Conservation (phyloP, 345 rosid genomes). For the Gossypium australe region DNA sequence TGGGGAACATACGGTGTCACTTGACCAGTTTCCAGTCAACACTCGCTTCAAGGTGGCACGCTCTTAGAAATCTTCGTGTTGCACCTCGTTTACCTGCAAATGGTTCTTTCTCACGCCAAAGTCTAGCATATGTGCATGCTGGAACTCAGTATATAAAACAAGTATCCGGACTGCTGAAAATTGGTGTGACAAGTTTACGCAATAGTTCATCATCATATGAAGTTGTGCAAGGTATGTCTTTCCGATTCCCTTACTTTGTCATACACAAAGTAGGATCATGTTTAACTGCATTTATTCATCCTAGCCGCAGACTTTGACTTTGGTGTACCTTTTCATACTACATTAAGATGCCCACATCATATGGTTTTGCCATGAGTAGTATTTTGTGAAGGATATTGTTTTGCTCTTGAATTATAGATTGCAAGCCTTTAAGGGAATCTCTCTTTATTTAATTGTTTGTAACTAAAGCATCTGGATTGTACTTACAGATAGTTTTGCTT, state of each 20-base stretch:
- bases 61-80: constrained; percentile 57
- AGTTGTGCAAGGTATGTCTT: constrained; percentile 62
- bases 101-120: constrained; percentile 78
- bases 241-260: neutral
- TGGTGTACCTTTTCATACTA: neutral
- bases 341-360: neutral
- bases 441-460: neutral
- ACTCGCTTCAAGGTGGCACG: constrained; percentile 63
- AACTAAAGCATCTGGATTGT: neutral
- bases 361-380: neutral
- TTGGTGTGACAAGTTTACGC: constrained; percentile 84
- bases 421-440: neutral
- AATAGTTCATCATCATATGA: constrained; percentile 92
- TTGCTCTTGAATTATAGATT: neutral
- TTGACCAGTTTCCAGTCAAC: constrained; percentile 56
- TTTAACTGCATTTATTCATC: neutral
- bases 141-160: constrained; percentile 87
- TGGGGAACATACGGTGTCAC: constrained; percentile 51
- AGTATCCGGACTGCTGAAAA: constrained; percentile 89
- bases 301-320: neutral
- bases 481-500: neutral
- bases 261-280: neutral
- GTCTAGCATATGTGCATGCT: constrained; percentile 91
- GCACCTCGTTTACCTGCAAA: constrained; percentile 52
- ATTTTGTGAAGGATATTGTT: neutral